Percentiles rank a stretch among this genome's conserved stretches.
phyloP scores from a whole-genome alignment of 1,284 basidiomycete species.

The Amylostereum chailletii region DNA sequence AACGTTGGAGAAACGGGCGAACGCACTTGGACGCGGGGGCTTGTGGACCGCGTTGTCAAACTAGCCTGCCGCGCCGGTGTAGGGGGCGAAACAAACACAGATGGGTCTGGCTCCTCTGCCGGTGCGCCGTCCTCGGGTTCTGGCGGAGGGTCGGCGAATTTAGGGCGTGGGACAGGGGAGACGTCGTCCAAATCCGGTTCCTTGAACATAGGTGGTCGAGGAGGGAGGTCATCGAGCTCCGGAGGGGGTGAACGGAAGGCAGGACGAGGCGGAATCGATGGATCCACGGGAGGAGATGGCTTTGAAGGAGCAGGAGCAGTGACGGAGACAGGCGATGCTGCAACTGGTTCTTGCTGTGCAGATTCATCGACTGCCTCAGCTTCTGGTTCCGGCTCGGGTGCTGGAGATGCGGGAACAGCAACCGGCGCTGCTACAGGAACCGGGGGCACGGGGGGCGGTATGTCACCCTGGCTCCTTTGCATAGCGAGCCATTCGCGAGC shows the following conservation, averaged over 20 bases:
- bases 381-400: conserved; percentile 4
- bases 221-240: conserved; percentile 20
- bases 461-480: conserved; percentile 30
- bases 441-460: conserved; percentile 32
- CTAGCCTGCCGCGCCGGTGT: conserved; percentile 17
- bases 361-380: not conserved
- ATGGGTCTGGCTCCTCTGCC: conserved; percentile 9
- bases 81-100: conserved; percentile 20
- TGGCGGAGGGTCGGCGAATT: conserved; percentile 34
- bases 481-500: conserved; percentile 43
- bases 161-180: conserved; percentile 24
- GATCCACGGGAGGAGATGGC: conserved; percentile 1
- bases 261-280: conserved; percentile 26
- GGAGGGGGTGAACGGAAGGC: conserved; percentile 41
- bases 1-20: conserved; percentile 22
- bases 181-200: conserved; percentile 9
- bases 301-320: conserved; percentile 13
- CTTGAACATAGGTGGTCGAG: conserved; percentile 13
- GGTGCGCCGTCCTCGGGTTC: conserved; percentile 19
- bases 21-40: conserved; percentile 32
- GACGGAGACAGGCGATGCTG: not conserved
- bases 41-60: conserved; percentile 33
- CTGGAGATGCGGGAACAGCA: conserved; percentile 21
- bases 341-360: not conserved
- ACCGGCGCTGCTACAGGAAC: conserved; percentile 21